These are phyloP conservation scores for Nothopassalora personata DNA, from an alignment of 2,329 filamentous ascomycete genomes.

Conservation along the genomic window DNA sequence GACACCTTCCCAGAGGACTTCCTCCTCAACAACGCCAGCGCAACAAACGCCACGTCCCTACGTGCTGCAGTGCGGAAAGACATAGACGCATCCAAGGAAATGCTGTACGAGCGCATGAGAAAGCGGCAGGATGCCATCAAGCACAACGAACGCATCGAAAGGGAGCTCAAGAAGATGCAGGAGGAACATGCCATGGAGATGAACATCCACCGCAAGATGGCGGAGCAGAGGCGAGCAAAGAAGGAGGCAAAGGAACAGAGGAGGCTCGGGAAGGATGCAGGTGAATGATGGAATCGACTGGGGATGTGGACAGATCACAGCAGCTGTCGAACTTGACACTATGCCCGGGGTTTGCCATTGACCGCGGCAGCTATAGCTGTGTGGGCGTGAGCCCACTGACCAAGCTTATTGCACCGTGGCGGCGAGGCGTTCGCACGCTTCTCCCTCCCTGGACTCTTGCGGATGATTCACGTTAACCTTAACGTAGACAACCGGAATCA, in stretches of 20 bases:
- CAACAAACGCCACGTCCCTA: conserved; percentile 35
- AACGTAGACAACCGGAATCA: too few species aligned
- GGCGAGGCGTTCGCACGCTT: neutral
- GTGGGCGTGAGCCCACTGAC: neutral
- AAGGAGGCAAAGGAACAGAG: conserved; percentile 32
- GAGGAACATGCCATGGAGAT: conserved; percentile 43
- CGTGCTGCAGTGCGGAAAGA: conserved; percentile 27
- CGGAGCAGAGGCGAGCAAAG: conserved; percentile 35
- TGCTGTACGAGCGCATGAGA: conserved; percentile 30
- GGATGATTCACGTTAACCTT: too few species aligned
- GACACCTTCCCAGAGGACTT: conserved; percentile 39
- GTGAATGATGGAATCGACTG: neutral
- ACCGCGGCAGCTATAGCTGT: neutral
- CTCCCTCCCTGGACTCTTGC: too few species aligned
- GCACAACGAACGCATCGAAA: conserved; percentile 40
- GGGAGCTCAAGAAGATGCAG: conserved; percentile 39
- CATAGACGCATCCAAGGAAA: conserved; percentile 26
- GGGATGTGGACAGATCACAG: too few species aligned
- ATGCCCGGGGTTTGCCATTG: neutral
- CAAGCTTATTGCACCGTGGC: neutral
- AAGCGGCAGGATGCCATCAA: conserved; percentile 36
- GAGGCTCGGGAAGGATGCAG: conserved; percentile 14
- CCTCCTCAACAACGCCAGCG: conserved; percentile 32
- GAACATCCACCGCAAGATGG: conserved; percentile 40
- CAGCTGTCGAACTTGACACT: too few species aligned